phyloP scores from a whole-genome alignment of 305 asterid genomes.

The Coffea humblotiana region DNA sequence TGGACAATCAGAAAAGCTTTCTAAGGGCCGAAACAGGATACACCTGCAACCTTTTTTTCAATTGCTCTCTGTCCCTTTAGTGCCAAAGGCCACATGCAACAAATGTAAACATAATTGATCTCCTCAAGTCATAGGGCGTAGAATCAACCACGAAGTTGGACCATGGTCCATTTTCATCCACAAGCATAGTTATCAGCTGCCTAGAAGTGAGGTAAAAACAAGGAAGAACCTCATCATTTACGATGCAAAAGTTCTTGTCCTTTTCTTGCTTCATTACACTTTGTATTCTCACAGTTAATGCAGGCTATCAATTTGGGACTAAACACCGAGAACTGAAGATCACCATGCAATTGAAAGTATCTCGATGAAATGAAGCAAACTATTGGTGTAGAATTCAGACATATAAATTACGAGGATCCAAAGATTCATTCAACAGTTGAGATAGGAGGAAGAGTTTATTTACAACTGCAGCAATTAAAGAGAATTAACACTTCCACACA shows the following conservation, averaged over 20 bases:
- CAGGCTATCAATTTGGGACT: background rate
- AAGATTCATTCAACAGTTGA: slow-evolving; percentile 12
- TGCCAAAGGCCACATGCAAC: slow-evolving; percentile 12
- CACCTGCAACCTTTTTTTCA: background rate
- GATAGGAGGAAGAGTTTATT: background rate
- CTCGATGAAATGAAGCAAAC: background rate
- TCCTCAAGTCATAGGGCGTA: background rate
- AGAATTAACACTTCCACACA: slow-evolving; percentile 21
- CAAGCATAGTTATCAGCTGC: background rate
- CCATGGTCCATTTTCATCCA: background rate
- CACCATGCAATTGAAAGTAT: background rate
- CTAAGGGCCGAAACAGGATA: background rate
- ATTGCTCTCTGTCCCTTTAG: slow-evolving; percentile 8
- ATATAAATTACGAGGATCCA: background rate
- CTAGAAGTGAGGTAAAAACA: background rate
- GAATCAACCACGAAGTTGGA: background rate
- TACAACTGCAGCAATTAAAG: slow-evolving; percentile 5
- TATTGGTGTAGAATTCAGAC: background rate
- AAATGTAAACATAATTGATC: background rate
- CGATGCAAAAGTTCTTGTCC: background rate
- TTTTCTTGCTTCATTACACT: background rate
- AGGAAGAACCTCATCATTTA: background rate
- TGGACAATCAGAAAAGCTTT: background rate
- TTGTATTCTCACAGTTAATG: background rate
- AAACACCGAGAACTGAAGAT: background rate